phyloP scores from a whole-genome alignment of 257 asterid genomes.

The Solanum raphanifolium region DNA sequence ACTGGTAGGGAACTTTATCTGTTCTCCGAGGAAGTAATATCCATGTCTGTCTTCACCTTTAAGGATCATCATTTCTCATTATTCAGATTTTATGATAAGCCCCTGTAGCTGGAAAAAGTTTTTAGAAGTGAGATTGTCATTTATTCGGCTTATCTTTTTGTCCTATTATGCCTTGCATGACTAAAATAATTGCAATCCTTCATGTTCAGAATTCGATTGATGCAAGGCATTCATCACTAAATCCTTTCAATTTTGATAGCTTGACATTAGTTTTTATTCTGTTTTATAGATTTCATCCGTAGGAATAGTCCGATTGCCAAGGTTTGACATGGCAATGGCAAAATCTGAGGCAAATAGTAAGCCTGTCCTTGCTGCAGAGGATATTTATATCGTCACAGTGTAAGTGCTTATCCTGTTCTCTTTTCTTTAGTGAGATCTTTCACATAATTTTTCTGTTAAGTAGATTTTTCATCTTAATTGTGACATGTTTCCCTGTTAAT shows the following conservation, averaged over 20 bases:
- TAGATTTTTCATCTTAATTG: constrained; percentile 2
- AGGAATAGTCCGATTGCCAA: constrained; percentile 80
- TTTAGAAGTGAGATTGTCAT: background rate
- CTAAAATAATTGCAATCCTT: background rate
- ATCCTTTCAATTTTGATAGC: constrained; percentile 3
- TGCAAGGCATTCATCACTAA: background rate
- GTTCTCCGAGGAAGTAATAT: background rate
- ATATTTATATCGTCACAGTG: constrained; percentile 80
- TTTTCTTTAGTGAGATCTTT: background rate
- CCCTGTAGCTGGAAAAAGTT: background rate
- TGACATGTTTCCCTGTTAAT: constrained; percentile 16
- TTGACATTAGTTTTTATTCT: constrained; percentile 12
- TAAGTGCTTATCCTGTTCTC: constrained; percentile 18
- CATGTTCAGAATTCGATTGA: background rate
- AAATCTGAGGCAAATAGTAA: constrained; percentile 64
- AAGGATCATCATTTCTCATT: background rate
- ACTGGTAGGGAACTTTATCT: background rate
- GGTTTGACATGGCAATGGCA: constrained; percentile 85
- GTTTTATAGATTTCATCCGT: constrained; percentile 70
- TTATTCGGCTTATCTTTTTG: background rate
- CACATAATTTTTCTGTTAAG: background rate
- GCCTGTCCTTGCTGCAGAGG: constrained; percentile 82
- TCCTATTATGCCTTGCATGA: background rate
- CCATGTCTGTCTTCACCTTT: background rate
- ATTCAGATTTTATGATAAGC: background rate